phyloP scores from a whole-genome alignment of 2,329 filamentous ascomycete species.

The Bipolaris bicolor region DNA sequence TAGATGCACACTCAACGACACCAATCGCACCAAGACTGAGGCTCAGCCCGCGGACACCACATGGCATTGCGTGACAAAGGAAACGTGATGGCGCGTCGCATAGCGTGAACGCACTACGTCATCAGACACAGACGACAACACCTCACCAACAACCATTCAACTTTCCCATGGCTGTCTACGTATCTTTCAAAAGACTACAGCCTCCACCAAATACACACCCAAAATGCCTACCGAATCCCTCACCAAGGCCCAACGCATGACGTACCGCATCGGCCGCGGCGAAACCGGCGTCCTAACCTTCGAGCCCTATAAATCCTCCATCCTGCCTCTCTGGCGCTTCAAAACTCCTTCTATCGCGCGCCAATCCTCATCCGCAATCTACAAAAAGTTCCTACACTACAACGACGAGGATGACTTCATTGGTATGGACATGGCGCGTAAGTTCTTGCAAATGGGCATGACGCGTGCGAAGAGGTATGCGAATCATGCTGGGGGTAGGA shows the following conservation, averaged over 20 bases:
- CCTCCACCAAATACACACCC: background rate
- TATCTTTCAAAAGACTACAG: background rate
- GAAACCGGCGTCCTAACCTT: conserved; percentile 67
- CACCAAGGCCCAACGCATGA: conserved; percentile 51
- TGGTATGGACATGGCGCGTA: conserved; percentile 68
- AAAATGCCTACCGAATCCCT: conserved; percentile 22
- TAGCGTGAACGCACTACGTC: conserved; percentile 28
- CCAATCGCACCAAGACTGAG: background rate
- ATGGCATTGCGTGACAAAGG: background rate
- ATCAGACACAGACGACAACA: conserved; percentile 11
- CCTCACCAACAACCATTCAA: background rate
- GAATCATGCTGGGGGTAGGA: conserved; percentile 62
- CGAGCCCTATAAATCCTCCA: conserved; percentile 67
- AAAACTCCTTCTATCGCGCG: conserved; percentile 59
- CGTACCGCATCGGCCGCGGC: conserved; percentile 65
- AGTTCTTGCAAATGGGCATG: conserved; percentile 71
- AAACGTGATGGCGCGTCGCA: conserved; percentile 24
- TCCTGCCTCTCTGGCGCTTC: conserved; percentile 68
- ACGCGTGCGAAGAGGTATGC: conserved; percentile 66
- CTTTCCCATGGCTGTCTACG: background rate
- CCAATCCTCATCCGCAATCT: conserved; percentile 58
- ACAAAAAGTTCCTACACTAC: conserved; percentile 60
- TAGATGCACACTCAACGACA: background rate
- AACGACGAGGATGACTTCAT: conserved; percentile 62
- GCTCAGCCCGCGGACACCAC: background rate